Percentiles rank a stretch among this genome's conserved stretches.
Evolutionary conservation across 78 protist species (phyloP).

Genomic region (Dictyostelium discoideum): DNA sequence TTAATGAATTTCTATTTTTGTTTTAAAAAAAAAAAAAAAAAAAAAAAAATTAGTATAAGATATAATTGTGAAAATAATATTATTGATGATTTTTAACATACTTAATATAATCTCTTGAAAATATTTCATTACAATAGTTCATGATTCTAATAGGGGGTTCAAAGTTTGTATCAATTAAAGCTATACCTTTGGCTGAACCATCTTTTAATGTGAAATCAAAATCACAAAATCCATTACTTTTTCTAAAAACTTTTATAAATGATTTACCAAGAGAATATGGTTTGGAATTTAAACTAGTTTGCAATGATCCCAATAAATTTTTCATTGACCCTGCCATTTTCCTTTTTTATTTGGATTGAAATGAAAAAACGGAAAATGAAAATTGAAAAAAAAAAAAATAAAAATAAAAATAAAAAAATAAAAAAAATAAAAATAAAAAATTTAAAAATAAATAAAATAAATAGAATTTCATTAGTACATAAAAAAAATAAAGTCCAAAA

Average conservation of each 20-base stretch:
- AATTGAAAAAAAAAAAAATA: background rate
- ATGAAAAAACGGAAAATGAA: background rate
- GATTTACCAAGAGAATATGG: background rate
- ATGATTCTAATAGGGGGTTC: slow-evolving; percentile 29
- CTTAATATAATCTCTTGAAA: background rate
- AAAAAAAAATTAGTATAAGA: background rate
- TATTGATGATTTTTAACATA: background rate
- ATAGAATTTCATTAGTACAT: too few relatives aligned
- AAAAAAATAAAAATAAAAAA: background rate
- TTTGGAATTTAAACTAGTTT: background rate
- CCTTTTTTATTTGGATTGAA: too few relatives aligned
- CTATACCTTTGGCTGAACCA: background rate
- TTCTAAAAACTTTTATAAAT: background rate
- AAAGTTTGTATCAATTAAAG: background rate
- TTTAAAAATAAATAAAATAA: too few relatives aligned
- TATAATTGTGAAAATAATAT: too few relatives aligned
- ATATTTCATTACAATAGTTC: background rate
- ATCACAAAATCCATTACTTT: background rate
- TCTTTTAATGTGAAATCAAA: background rate
- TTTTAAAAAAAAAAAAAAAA: too few relatives aligned
- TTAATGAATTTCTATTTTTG: background rate
- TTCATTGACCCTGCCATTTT: background rate
- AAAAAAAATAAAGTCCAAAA: too few relatives aligned
- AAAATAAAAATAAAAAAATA: background rate
- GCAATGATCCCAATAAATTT: background rate